Percentiles rank a stretch among this genome's conserved stretches.
Conservation (phyloP, 192 early-diverging fungal species). For the Endogone sp. region DNA sequence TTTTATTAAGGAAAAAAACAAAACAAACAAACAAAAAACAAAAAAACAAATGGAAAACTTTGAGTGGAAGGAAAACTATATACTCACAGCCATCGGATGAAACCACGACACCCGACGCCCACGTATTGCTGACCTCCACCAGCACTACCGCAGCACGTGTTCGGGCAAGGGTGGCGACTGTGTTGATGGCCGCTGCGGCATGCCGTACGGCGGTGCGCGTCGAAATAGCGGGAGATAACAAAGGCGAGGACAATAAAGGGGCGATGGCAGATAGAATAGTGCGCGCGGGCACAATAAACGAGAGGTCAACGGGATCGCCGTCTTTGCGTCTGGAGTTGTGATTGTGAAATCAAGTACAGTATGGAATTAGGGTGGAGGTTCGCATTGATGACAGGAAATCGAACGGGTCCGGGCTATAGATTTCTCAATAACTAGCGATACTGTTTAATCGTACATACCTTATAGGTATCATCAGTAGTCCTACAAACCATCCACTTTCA, state of each 20-base stretch:
- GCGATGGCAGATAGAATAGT: conserved; percentile 12
- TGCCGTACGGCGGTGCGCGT: conserved; percentile 16
- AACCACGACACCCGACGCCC: conserved; percentile 33
- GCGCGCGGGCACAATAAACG: conserved; percentile 28
- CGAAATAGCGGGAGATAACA: background rate
- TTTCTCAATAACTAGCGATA: too few relatives aligned
- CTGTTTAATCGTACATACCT: too few relatives aligned
- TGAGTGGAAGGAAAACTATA: too few relatives aligned
- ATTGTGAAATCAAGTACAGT: background rate
- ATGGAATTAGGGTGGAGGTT: background rate
- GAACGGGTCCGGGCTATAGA: too few relatives aligned
- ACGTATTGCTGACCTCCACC: conserved; percentile 33
- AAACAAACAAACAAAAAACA: background rate
- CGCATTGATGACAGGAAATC: too few relatives aligned
- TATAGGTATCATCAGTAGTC: conserved; percentile 30
- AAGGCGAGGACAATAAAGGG: background rate
- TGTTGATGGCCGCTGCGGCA: conserved; percentile 22
- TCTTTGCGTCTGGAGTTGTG: conserved; percentile 24
- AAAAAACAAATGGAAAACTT: background rate
- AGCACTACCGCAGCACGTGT: conserved; percentile 31
- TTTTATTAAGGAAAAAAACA: too few relatives aligned
- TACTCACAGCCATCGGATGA: conserved; percentile 35
- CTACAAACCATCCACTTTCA: conserved; percentile 27
- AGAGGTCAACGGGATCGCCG: conserved; percentile 35
- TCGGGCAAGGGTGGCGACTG: conserved; percentile 11